Evolutionary conservation across 805 yeast species (phyloP).

Genomic region (Hanseniaspora pseudoguilliermondii): DNA sequence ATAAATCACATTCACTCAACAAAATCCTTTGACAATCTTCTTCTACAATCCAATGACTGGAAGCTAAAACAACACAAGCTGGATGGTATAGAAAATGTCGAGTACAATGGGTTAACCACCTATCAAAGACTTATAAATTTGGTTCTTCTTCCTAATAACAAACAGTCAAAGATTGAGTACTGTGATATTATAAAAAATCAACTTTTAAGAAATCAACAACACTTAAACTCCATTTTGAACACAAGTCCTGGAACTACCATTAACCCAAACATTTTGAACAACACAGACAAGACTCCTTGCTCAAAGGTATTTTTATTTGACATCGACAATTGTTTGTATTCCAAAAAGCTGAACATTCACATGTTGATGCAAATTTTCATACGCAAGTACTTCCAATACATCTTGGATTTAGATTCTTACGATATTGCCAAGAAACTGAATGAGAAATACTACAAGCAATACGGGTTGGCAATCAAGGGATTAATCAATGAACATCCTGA

Average conservation of each 20-base stretch:
- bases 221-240: conserved; percentile 26
- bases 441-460: conserved; percentile 62
- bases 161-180: conserved; percentile 9
- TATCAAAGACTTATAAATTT: conserved; percentile 11
- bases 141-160: not conserved
- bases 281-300: conserved; percentile 22
- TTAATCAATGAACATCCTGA: conserved; percentile 38
- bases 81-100: not conserved
- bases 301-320: conserved; percentile 61
- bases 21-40: conserved; percentile 1
- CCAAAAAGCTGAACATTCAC: conserved; percentile 60
- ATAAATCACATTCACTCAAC: conserved; percentile 11
- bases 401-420: conserved; percentile 48
- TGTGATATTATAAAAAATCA: conserved; percentile 19
- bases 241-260: conserved; percentile 27
- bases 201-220: conserved; percentile 23
- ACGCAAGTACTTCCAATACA: conserved; percentile 62
- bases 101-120: conserved; percentile 10
- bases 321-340: conserved; percentile 84
- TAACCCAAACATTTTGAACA: conserved; percentile 20
- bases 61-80: conserved; percentile 6
- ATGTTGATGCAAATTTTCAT: conserved; percentile 81
- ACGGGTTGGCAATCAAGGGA: conserved; percentile 91
- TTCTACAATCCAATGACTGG: conserved; percentile 5
- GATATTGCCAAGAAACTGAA: conserved; percentile 60